A percentile compares a stretch with the other conserved stretches of the same genome.
Evolutionary conservation across 2,329 filamentous ascomycete genomes (phyloP).

Genomic region (Rutstroemia sydowiana): DNA sequence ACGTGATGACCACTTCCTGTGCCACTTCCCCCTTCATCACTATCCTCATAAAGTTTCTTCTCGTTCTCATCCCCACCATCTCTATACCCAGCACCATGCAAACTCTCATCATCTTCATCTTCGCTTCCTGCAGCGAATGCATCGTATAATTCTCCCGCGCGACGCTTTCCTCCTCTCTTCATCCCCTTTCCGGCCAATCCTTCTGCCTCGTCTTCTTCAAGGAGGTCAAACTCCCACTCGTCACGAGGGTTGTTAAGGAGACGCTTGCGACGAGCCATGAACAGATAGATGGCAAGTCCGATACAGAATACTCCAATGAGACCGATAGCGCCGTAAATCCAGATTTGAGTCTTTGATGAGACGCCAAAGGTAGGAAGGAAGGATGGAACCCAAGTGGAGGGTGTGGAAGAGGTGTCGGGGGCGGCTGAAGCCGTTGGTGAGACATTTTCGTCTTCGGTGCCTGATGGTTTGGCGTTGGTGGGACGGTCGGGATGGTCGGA

Average conservation of each 20-base stretch:
- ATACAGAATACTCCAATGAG: constrained; percentile 80
- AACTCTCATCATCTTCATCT: constrained; percentile 52
- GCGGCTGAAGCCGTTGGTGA: constrained; percentile 23
- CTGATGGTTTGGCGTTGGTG: constrained; percentile 34
- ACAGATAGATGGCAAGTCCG: constrained; percentile 75
- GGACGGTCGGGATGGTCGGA: constrained; percentile 60
- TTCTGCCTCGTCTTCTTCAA: constrained; percentile 72
- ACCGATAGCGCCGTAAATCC: constrained; percentile 84
- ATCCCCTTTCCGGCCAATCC: constrained; percentile 41
- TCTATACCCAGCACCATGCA: constrained; percentile 25
- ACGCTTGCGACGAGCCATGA: constrained; percentile 68
- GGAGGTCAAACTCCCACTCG: constrained; percentile 89
- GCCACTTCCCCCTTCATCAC: constrained; percentile 25
- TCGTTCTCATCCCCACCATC: constrained; percentile 32
- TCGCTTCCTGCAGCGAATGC: constrained; percentile 89
- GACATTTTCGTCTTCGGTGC: constrained; percentile 16
- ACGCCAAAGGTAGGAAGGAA: constrained; percentile 88
- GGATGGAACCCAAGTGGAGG: constrained; percentile 61
- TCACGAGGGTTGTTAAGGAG: constrained; percentile 68
- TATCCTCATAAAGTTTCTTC: constrained; percentile 28
- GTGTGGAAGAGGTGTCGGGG: constrained; percentile 19
- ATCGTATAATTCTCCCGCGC: constrained; percentile 91
- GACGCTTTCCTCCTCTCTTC: constrained; percentile 41
- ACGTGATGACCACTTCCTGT: constrained; percentile 37
- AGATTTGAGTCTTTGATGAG: constrained; percentile 78